Evolutionary conservation across 129 eudicot genomes (phyloP), one percentile per base, ranked within the genome.

Genomic region (Flaveria sonorensis): DNA sequence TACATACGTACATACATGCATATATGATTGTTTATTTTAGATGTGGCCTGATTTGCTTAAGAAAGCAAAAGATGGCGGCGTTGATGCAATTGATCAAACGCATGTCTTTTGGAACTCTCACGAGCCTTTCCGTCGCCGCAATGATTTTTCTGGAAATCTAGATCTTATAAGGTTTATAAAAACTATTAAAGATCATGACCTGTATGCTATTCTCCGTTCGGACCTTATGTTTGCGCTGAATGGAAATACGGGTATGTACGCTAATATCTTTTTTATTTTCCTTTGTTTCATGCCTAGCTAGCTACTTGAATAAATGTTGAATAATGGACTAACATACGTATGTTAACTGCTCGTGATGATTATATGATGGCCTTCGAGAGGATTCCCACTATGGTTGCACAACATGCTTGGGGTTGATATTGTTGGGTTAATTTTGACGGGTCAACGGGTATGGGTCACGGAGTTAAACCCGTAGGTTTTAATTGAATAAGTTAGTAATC

Each of bases 211-310:
- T 75, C 93, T 90, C 55, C 89, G 96, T 0, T 90, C 56, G 96
- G 96, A 45, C 96, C 96, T 18, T 90, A 90, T 79, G 86, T 86
- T 47, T 90, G 96, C 81, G 96, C 92, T 18, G 96, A 90, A 70
- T 90, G 96, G 96, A 90, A 88, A 55, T 90, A 82, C 63, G 96
- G 96, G 96, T 90, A 81, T 26, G 32, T 68, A 23, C 24, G 43
- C 10, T 73, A 3, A 11, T 47, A 4, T 40, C 9, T 47, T 10
- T 47, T 24, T 24, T 24, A 24, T 24, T 24, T 24, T 0, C 1
- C 1, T 24, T 24, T 1, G n/a, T n/a, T n/a, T n/a, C n/a, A n/a
- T n/a, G n/a, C 28, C 1, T 24, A 24, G 28, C 28, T 24, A 24
- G 28, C 28, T 24, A 24, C 28, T 24, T 24, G 28, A 24, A 24